Evolutionary conservation across 352 stramenopile species (phyloP).

Genomic region (Globisporangium canariense): DNA sequence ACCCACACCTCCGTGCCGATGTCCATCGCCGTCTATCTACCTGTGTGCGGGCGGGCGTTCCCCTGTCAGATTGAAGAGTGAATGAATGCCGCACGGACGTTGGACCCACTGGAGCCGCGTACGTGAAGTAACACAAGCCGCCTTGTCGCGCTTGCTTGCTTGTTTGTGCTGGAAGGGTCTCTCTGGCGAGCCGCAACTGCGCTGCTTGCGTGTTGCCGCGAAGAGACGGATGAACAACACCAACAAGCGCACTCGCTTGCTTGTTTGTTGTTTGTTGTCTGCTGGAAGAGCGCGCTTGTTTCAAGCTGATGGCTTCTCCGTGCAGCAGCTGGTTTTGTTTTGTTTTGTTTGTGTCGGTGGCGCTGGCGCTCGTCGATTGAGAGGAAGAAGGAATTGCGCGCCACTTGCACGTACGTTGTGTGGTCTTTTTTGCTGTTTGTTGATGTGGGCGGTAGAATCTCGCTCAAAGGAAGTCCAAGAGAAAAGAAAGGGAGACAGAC

Average conservation of each 20-base stretch:
- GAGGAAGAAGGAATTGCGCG: not conserved
- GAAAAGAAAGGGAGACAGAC: not conserved
- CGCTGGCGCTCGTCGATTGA: not conserved
- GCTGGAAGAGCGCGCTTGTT: not conserved
- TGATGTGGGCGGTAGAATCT: not conserved
- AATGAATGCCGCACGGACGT: not conserved
- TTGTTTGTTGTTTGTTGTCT: slow-evolving; percentile 2
- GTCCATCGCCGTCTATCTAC: slow-evolving; percentile 46
- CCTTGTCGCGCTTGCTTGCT: slow-evolving; percentile 8
- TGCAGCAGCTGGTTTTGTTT: not conserved
- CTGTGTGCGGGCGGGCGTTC: not conserved
- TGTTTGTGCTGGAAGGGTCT: not conserved
- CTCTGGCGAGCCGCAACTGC: not conserved
- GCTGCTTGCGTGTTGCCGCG: not conserved
- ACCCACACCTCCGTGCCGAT: slow-evolving; percentile 83
- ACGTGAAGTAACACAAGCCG: slow-evolving; percentile 9
- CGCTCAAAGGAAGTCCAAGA: not conserved
- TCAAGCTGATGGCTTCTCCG: slow-evolving; percentile 1
- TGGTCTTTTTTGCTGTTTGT: not conserved
- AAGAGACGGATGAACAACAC: not conserved
- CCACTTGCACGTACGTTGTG: not conserved
- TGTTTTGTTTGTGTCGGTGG: too few species aligned
- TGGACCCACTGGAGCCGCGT: not conserved
- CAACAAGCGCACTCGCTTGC: not conserved
- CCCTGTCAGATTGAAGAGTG: not conserved